Percentiles rank a stretch among this genome's conserved stretches.
These are phyloP conservation scores for Lithocarpus polystachyus DNA, from an alignment of 306 rosid genomes.

Conservation along the genomic window DNA sequence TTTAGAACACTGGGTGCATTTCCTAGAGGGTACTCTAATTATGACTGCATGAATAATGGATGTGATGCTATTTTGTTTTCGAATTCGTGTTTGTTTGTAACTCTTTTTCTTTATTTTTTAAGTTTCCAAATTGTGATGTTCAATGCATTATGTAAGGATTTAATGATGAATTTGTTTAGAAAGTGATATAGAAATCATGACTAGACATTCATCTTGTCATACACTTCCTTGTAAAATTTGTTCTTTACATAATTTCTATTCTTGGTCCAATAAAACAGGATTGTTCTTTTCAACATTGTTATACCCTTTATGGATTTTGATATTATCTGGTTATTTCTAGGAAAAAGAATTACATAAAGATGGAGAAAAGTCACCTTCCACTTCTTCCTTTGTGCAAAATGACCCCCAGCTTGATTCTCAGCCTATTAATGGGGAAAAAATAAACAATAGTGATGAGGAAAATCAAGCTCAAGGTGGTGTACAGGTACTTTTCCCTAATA, in stretches of 20 bases:
- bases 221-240: no score
- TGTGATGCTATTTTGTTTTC: neutral
- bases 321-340: conserved; percentile 32
- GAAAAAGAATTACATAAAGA: conserved; percentile 48
- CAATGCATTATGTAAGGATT: neutral
- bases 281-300: neutral
- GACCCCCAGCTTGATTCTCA: conserved; percentile 28
- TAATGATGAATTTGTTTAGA: neutral
- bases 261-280: neutral
- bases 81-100: neutral
- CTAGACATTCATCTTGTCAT: no score
- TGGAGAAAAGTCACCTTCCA: conserved; percentile 41
- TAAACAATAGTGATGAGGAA: conserved; percentile 44
- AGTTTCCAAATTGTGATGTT: neutral
- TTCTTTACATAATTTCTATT: neutral
- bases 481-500: conserved; percentile 37
- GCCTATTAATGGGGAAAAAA: conserved; percentile 43
- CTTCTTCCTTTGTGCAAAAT: conserved; percentile 39
- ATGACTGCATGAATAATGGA: no score
- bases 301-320: conserved; percentile 10
- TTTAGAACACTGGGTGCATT: no score
- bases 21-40: no score
- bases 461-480: conserved; percentile 41
- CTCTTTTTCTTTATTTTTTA: neutral
- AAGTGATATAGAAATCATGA: neutral